These are phyloP conservation scores for Aspergillus intermedius DNA, from an alignment of 2,329 filamentous ascomycete genomes.

Conservation along the genomic window DNA sequence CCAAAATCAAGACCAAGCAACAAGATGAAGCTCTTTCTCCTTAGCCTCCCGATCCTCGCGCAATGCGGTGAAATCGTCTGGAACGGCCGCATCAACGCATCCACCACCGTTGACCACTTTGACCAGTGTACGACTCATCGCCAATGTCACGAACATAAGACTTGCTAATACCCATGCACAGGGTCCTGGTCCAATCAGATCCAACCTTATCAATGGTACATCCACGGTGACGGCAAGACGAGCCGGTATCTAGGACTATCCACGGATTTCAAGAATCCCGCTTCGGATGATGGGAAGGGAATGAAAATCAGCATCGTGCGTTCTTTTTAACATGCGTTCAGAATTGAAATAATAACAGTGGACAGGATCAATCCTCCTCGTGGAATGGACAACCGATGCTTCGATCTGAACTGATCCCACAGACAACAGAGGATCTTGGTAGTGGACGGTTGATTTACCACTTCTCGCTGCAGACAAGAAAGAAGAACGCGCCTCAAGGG, in stretches of 20 bases:
- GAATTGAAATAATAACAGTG: conserved; percentile 35
- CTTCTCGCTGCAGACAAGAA: conserved; percentile 58
- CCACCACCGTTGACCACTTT: conserved; percentile 16
- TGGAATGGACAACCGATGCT: conserved; percentile 70
- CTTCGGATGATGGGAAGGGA: conserved; percentile 58
- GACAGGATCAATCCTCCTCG: conserved; percentile 42
- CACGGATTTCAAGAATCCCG: conserved; percentile 57
- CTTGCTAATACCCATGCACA: conserved; percentile 9
- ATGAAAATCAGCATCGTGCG: conserved; percentile 59
- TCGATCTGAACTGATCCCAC: conserved; percentile 66
- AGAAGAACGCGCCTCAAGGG: conserved; percentile 54
- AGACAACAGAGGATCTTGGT: conserved; percentile 60
- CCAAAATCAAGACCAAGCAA: too few relatives aligned
- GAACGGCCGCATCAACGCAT: conserved; percentile 22
- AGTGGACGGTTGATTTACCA: conserved; percentile 65
- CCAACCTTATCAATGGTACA: conserved; percentile 69
- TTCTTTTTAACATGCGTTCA: neutral
- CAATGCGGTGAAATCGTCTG: conserved; percentile 20
- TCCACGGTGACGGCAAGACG: conserved; percentile 54
- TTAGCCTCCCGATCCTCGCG: conserved; percentile 3
- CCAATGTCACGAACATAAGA: neutral
- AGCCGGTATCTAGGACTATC: conserved; percentile 56
- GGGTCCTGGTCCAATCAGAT: conserved; percentile 64
- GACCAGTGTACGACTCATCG: conserved; percentile 17
- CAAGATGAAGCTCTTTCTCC: neutral